Base-by-base conservation (phyloP, 2,329 filamentous ascomycete genomes). In the Daldinia sp. region DNA sequence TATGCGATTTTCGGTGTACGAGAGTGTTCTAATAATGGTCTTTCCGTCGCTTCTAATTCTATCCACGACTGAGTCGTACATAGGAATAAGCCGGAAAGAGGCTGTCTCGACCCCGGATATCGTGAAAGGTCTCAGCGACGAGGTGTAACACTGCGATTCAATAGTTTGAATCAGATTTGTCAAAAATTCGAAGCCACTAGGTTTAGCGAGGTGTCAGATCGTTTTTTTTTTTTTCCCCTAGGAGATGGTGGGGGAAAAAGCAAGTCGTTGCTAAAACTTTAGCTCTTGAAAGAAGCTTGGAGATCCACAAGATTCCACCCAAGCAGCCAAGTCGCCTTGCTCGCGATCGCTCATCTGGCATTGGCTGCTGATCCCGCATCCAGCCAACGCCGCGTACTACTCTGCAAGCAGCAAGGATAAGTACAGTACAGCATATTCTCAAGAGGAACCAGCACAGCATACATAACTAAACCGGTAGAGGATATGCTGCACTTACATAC, bases 291-390 rank as follows among this genome's bases (percentile, higher is more conserved):
- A 61, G 41, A 45, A 58, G 51, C 21, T 56, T 56, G 49, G 55
- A 48, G 54, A 45, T 59, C 60, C 45, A 63, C 58, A 37, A 15
- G 54, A 55, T 55, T 54, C 55, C 35, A 60, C 57, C 56, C n/a
- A 13, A 27, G 17, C 37, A 19, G 19, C 19, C 59, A 53, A 48
- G 25, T 47, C 43, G 43, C 54, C 59, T 68, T 58, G 66, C 51
- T 65, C 68, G 65, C 68, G 70, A 72, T 72, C 67, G 65, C 56
- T 65, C 61, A 73, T 73, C 70, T 72, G 60, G 69, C 70, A 73
- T 68, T 68, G 66, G 66, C 23, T 60, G 63, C 48, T 63, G 66
- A 68, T 68, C 63, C 58, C 61, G 61, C 61, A 56, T 60, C 54
- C 39, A 66, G 54, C 58, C 60, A 67, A 63, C 61, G 53, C 63